Conservation (phyloP, 2,329 filamentous ascomycete species). For the Exophiala aquamarina region DNA sequence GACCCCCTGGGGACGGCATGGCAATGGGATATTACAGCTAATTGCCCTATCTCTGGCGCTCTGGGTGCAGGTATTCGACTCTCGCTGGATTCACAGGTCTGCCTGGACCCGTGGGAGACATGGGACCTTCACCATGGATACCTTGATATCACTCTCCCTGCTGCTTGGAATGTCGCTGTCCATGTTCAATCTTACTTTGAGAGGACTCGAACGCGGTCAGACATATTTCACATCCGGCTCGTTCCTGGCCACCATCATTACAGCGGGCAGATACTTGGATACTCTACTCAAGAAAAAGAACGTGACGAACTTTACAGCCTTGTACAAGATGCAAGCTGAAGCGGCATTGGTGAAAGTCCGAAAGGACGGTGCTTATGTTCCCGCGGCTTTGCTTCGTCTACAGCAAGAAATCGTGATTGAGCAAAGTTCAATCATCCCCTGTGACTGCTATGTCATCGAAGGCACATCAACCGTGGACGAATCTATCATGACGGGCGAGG, state of each 20-base stretch:
- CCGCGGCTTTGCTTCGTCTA: constrained; percentile 11
- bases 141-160: constrained; percentile 15
- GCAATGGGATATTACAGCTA: too few relatives aligned
- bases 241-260: constrained; percentile 16
- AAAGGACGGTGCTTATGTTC: constrained; percentile 9
- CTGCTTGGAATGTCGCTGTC: constrained; percentile 13
- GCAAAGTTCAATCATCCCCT: constrained; percentile 13
- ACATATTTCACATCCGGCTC: constrained; percentile 19
- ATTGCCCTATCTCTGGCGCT: too few relatives aligned
- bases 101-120: constrained; percentile 9
- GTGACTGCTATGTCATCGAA: constrained; percentile 63
- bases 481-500: constrained; percentile 75
- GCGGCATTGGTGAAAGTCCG: constrained; percentile 9
- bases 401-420: constrained; percentile 7
- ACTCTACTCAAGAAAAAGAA: constrained; percentile 13
- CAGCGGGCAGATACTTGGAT: constrained; percentile 16
- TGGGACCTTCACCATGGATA: constrained; percentile 16
- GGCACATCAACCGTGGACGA: constrained; percentile 71
- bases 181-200: constrained; percentile 16
- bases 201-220: constrained; percentile 2
- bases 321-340: constrained; percentile 12
- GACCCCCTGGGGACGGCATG: too few relatives aligned
- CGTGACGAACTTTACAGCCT: constrained; percentile 7
- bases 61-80: constrained; percentile 11
- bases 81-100: constrained; percentile 16